Evolutionary conservation across 2,329 filamentous ascomycete species (phyloP), one percentile per base, ranked within the genome.

Genomic region (Ophiosphaerella narmari): DNA sequence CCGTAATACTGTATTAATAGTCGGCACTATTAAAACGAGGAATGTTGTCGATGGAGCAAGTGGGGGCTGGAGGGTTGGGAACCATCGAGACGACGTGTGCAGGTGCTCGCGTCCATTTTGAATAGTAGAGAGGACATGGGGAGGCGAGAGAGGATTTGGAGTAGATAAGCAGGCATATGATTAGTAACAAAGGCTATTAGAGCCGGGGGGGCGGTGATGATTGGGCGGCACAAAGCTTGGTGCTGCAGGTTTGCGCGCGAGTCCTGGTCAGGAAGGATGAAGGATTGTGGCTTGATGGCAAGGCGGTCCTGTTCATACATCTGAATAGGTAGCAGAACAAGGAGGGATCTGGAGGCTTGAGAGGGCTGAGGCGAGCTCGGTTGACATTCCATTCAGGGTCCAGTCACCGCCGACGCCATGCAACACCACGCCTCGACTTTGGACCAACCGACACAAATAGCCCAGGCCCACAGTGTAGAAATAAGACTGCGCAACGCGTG

Each of bases 151-250:
- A 29, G 26, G 4, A 11, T 29, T 29, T 29, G 18, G 18, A 21
- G 18, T 21, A 46, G 35, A 46, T 46, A 46, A 39, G 43, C 34
- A 46, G 35, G 32, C 16, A 7, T 12, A 7, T 7, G 41, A 36
- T 43, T 43, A 37, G 41, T 43, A 32, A 37, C 41, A 29, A 14
- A 14, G 18, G 34, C 34, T 36, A 36, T 16, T 14, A 12, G 34
- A 7, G 34, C 34, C 21, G n/a, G 4, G n/a, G 4, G 33, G 34
- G n/a, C 34, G 14, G 7, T 29, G 26, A 36, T 36, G 34, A 14
- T 36, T 36, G 34, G 7, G 12, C n/a, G n/a, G 9, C 12, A 9
- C 23, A 23, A 16, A 13, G 26, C 26, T 18, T 18, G 34, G 36
- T 18, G 14, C 18, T 16, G 32, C 34, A 26, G 36, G 39, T 46